phyloP scores from a whole-genome alignment of 129 eudicot species.

The Saussurea involucrata region DNA sequence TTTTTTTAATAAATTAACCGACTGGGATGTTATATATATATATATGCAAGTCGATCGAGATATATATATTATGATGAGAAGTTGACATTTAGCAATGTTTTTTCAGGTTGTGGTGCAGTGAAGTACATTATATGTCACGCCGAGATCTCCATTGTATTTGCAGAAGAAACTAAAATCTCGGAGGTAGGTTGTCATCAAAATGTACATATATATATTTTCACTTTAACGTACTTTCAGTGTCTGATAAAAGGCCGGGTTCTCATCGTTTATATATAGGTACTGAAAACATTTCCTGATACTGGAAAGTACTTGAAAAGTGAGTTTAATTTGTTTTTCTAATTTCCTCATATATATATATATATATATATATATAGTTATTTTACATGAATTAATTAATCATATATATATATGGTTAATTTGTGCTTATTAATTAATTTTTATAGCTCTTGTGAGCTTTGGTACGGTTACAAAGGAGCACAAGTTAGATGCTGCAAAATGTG shows the following conservation, averaged over 20 bases:
- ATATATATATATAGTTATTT: no score
- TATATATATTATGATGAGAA: no score
- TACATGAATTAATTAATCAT: neutral
- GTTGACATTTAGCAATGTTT: conserved; percentile 1
- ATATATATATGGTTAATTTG: neutral
- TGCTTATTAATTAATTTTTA: conserved; percentile 1
- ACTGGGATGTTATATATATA: neutral
- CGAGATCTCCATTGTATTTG: conserved; percentile 67
- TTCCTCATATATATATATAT: neutral
- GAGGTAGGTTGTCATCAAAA: conserved; percentile 45
- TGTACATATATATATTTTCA: no score
- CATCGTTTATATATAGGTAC: conserved; percentile 48
- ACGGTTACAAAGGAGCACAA: conserved; percentile 56
- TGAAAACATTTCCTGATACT: conserved; percentile 64
- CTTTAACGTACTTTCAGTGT: neutral
- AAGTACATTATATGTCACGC: conserved; percentile 85
- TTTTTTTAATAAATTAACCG: neutral
- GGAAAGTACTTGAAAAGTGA: conserved; percentile 66
- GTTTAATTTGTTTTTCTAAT: conserved; percentile 22
- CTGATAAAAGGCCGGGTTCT: neutral
- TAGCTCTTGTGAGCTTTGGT: conserved; percentile 94
- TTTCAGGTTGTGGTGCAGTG: conserved; percentile 85
- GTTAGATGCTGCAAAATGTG: conserved; percentile 47
- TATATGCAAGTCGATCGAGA: neutral
- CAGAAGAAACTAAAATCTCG: conserved; percentile 66